Percentiles rank a stretch among this genome's conserved stretches.
phyloP scores from a whole-genome alignment of 306 rosid genomes.

The Arachis stenosperma region DNA sequence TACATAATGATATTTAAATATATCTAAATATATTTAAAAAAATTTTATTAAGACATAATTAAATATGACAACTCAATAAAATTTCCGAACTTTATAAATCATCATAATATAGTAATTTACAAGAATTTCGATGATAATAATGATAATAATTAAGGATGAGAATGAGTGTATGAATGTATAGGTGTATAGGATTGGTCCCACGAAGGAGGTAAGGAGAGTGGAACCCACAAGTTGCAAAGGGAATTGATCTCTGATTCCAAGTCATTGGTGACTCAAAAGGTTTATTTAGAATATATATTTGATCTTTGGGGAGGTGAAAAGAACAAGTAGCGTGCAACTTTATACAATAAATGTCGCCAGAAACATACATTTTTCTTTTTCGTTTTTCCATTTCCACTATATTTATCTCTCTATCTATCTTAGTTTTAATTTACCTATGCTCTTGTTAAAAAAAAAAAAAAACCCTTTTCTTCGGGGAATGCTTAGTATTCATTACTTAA shows the following conservation, averaged over 20 bases:
- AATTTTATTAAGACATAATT: no score
- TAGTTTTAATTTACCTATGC: no score
- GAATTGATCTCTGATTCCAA: constrained; percentile 24
- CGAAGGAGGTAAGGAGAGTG: constrained; percentile 17
- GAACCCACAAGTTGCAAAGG: constrained; percentile 38
- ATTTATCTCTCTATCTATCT: constrained; percentile 7
- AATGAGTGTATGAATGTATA: neutral
- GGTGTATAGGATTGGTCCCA: constrained; percentile 33
- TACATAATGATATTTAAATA: no score
- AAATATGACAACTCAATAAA: no score
- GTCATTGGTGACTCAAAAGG: constrained; percentile 44
- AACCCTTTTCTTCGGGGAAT: constrained; percentile 32
- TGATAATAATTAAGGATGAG: no score
- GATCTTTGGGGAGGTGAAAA: constrained; percentile 50
- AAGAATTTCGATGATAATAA: no score
- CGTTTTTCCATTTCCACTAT: constrained; percentile 30
- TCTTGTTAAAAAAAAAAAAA: constrained; percentile 27
- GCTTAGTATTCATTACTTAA: neutral
- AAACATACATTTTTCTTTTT: constrained; percentile 7
- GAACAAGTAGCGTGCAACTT: constrained; percentile 67
- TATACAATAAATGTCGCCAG: constrained; percentile 55
- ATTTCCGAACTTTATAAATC: no score
- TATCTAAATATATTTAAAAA: no score
- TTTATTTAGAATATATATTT: neutral
- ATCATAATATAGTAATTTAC: no score